These are phyloP conservation scores for Cryphonectria nitschkei DNA, from an alignment of 2,329 filamentous ascomycete species.

Conservation along the genomic window DNA sequence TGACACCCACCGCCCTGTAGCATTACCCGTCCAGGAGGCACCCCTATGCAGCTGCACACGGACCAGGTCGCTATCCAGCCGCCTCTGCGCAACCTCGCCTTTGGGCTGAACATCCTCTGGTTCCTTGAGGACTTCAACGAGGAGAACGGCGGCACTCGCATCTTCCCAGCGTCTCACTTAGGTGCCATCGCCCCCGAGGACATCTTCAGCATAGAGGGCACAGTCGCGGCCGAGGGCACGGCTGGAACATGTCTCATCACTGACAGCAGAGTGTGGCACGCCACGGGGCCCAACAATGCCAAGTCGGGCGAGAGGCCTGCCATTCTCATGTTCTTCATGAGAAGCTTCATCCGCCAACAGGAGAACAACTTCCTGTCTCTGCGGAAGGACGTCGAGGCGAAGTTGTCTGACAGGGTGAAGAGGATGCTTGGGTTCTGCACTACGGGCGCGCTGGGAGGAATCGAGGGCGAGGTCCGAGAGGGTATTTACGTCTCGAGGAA, in stretches of 20 bases:
- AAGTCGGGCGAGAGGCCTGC: slow-evolving; percentile 33
- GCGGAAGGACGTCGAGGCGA: slow-evolving; percentile 35
- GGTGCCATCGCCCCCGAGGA: slow-evolving; percentile 33
- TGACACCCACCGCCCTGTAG: not conserved
- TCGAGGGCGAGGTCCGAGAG: slow-evolving; percentile 33
- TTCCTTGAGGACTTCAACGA: slow-evolving; percentile 40
- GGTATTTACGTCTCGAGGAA: slow-evolving; percentile 30
- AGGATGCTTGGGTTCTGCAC: slow-evolving; percentile 33
- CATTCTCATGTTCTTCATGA: slow-evolving; percentile 39
- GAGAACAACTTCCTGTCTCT: slow-evolving; percentile 38
- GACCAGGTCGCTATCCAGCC: slow-evolving; percentile 36
- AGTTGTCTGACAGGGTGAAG: slow-evolving; percentile 34
- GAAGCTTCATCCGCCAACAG: slow-evolving; percentile 37
- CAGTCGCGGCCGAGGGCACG: slow-evolving; percentile 34
- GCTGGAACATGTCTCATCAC: slow-evolving; percentile 36
- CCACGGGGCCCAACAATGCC: slow-evolving; percentile 35
- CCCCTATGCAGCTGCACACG: slow-evolving; percentile 36
- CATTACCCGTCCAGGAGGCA: slow-evolving; percentile 36
- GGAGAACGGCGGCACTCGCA: slow-evolving; percentile 37
- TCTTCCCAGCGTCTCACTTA: slow-evolving; percentile 34
- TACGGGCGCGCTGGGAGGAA: slow-evolving; percentile 33
- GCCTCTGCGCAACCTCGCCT: slow-evolving; percentile 33
- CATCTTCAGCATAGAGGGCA: slow-evolving; percentile 33
- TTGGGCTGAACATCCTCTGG: slow-evolving; percentile 35
- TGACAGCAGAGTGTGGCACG: slow-evolving; percentile 38